Conservation (phyloP, 441 rosid species). For the Cnidoscolus chayamansa region DNA sequence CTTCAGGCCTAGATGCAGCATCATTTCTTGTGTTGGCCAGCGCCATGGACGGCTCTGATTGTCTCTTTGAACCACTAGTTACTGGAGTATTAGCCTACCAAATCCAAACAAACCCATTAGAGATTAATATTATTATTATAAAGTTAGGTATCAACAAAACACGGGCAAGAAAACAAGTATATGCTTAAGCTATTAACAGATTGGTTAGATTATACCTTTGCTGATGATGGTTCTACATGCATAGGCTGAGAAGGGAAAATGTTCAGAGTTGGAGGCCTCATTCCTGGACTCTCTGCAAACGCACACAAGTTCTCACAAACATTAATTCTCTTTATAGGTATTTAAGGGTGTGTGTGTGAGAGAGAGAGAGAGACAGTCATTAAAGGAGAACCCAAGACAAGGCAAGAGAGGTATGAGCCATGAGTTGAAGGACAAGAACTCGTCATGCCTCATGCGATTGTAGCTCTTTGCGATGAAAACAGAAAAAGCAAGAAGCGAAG, state of each 20-base stretch:
- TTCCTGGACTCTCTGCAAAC: slow-evolving; percentile 53
- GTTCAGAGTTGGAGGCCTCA: slow-evolving; percentile 94
- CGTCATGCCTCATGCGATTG: slow-evolving; percentile 39
- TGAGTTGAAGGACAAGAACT: slow-evolving; percentile 14
- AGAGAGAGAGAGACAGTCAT: slow-evolving; percentile 22
- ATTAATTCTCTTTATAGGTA: slow-evolving; percentile 18
- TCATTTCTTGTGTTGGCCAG: slow-evolving; percentile 49
- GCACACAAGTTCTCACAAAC: slow-evolving; percentile 20
- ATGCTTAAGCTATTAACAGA: slow-evolving; percentile 17
- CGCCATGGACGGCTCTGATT: slow-evolving; percentile 68
- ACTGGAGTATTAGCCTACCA: slow-evolving; percentile 43
- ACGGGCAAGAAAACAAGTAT: neutral
- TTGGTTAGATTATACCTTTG: slow-evolving; percentile 35
- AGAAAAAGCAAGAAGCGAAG: slow-evolving; percentile 18
- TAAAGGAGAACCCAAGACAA: slow-evolving; percentile 19
- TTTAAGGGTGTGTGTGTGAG: slow-evolving; percentile 3
- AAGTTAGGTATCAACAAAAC: slow-evolving; percentile 16
- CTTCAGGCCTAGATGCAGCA: slow-evolving; percentile 34
- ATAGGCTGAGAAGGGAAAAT: slow-evolving; percentile 96
- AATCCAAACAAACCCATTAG: slow-evolving; percentile 39
- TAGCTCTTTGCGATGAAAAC: slow-evolving; percentile 24
- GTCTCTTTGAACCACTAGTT: slow-evolving; percentile 69
- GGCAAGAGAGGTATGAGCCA: slow-evolving; percentile 28
- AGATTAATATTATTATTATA: neutral
- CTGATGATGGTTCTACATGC: slow-evolving; percentile 62